Evolutionary conservation across 257 asterid species (phyloP), one percentile per base, ranked within the genome.

Genomic region (Nemophila menziesii): DNA sequence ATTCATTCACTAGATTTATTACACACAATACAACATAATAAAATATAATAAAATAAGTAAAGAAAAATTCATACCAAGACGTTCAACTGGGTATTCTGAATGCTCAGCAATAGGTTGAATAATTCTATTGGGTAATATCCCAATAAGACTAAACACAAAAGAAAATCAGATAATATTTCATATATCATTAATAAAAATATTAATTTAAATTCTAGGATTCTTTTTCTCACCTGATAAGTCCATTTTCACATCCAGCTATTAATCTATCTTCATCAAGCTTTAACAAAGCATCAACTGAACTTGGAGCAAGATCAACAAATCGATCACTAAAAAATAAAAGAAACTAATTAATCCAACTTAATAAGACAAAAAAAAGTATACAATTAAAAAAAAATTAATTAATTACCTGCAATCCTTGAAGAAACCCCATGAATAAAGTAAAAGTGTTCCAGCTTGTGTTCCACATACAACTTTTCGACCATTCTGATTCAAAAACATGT

Each of bases 211-310:
- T 40, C 24, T 27, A 4, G 14, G 20, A 41, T 20, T 17, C 26
- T 11, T 22, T 7, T 46, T 27, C 13, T 48, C 47, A 80, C 95
- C 82, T 84, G 63, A 89, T 89, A 36, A 89, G 58, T 23, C 98
- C 95, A 65, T 89, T 78, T 69, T 76, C 94, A 0, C 78, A 78
- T 43, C 94, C 96, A 46, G 93, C 65, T 44, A 89, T 78, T 16
- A 89, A 43, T 72, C 94, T 74, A 26, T 89, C 92, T 76, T 89
- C 98, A 42, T 89, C 98, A 49, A 84, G 90, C 98, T 89, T 89
- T 51, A 83, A 73, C 69, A 89, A 56, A 29, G 68, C 80, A 68
- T 89, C 94, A 9, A 84, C 82, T 44, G 92, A 69, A 63, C 80
- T 89, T 20, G 94, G 90, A 48, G 82, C 60, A n/a, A 84, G 71